Percentiles rank a stretch among this genome's conserved stretches.
These are phyloP conservation scores for Fusarium siculi DNA, from an alignment of 2,329 filamentous ascomycete genomes.

Conservation along the genomic window DNA sequence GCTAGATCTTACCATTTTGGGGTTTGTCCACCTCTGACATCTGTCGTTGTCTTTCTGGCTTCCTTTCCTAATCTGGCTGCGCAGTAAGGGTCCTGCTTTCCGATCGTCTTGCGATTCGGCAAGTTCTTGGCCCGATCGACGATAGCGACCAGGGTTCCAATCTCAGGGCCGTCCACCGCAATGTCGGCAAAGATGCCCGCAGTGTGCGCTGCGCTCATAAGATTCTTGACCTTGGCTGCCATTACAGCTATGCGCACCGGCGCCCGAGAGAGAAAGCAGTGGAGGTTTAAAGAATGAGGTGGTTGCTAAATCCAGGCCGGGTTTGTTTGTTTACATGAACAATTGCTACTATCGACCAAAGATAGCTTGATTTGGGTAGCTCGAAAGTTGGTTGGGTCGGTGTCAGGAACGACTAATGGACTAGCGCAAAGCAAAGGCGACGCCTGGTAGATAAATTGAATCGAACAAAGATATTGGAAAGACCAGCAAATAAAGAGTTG, in stretches of 20 bases:
- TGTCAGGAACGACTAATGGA: conserved; percentile 25
- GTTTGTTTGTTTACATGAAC: conserved; percentile 45
- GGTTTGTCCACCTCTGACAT: conserved; percentile 93
- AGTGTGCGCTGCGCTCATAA: conserved; percentile 76
- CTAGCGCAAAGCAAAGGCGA: conserved; percentile 20
- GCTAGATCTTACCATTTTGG: conserved; percentile 79
- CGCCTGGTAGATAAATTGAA: conserved; percentile 17
- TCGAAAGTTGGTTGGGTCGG: conserved; percentile 22
- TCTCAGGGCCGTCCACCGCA: conserved; percentile 90
- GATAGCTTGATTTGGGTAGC: conserved; percentile 30
- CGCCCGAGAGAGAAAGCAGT: conserved; percentile 1
- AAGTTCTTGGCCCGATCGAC: conserved; percentile 97
- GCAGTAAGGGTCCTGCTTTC: conserved; percentile 98
- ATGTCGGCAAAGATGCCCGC: conserved; percentile 95
- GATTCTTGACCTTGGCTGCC: conserved; percentile 65
- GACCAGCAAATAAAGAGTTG: conserved; percentile 27
- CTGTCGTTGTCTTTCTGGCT: conserved; percentile 95
- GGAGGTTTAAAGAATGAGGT: not conserved
- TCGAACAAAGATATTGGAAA: conserved; percentile 2
- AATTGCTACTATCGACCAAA: conserved; percentile 29
- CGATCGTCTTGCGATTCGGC: conserved; percentile 95
- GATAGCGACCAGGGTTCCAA: conserved; percentile 91
- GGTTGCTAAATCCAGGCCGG: conserved; percentile 5
- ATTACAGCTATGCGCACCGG: conserved; percentile 50
- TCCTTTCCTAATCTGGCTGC: conserved; percentile 94